Evolutionary conservation across 257 asterid genomes (phyloP), one percentile per base, ranked within the genome.

Genomic region (Mitragyna speciosa): DNA sequence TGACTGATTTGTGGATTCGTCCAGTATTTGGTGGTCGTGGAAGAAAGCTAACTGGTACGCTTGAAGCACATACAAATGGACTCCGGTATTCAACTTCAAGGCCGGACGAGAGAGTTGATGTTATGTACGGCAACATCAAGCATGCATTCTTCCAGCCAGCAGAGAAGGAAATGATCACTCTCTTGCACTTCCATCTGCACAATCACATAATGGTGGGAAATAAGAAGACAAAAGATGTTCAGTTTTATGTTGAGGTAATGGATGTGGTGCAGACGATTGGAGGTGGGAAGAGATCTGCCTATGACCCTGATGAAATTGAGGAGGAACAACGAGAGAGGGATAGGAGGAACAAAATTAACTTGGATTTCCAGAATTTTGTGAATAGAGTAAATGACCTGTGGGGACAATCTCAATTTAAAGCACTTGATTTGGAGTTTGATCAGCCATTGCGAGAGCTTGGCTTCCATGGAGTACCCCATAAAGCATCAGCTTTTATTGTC

Each of bases 141-240:
- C 86, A 83, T 75, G 83, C 83, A 20, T 83, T 83, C 74, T 83
- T 83, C 80, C 86, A 83, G 65, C 86, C 86, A 63, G 81, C 86
- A 69, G 86, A 83, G 73, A 83, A 83, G 86, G 83, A 83, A 73
- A 83, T 83, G 86, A 80, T 83, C 70, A 83, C 86, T 58, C 83
- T 83, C 24, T 71, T 83, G 64, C 86, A 83, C 65, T 83, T 83
- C 66, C 86, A 83, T 83, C 78, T 83, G 75, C 86, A 75, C 61
- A 83, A 83, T 71, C 86, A 83, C 78, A 83, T 83, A 69, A 83
- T 83, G 86, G 86, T 83, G 52, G 86, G 86, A 48, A 83, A 83
- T 69, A 85, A 82, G 78, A 85, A 85, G 79, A 82, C 84, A 28
- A 85, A 85, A 45, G 88, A 85, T 73, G 88, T 82, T 43, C 86